Conservation (phyloP, 176 grass and related monocot species). For the Oryza rufipogon region DNA sequence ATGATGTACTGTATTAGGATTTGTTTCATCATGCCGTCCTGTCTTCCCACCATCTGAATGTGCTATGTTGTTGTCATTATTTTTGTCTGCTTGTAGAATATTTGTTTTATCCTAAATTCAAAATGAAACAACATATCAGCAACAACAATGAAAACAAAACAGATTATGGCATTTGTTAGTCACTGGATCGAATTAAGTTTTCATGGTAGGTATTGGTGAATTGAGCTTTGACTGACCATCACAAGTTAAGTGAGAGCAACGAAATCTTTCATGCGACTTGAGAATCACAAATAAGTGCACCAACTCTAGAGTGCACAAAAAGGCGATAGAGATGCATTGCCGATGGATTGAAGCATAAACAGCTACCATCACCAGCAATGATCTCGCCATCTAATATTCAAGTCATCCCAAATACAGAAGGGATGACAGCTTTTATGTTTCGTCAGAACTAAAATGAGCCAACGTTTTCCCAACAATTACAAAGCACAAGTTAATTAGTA, state of each 20-base stretch:
- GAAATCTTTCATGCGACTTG: neutral
- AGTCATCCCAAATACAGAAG: neutral
- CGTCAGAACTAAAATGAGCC: neutral
- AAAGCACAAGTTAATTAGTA: neutral
- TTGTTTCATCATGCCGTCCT: conserved; percentile 13
- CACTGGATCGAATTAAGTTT: neutral
- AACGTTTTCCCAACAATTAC: neutral
- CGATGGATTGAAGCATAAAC: conserved; percentile 2
- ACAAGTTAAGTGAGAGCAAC: neutral
- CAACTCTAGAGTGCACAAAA: neutral
- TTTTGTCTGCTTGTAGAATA: neutral
- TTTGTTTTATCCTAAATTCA: conserved; percentile 40
- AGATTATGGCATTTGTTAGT: neutral
- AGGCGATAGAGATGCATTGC: neutral
- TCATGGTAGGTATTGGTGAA: neutral
- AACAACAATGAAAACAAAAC: neutral
- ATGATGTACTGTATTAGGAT: conserved; percentile 31
- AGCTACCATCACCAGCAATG: neutral
- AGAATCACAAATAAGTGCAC: neutral
- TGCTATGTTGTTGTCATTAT: neutral
- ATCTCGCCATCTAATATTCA: neutral
- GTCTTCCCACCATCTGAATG: conserved; percentile 33
- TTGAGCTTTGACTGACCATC: neutral
- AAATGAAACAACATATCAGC: conserved; percentile 29
- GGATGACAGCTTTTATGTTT: neutral